Percentiles rank a stretch among this genome's conserved stretches.
Conservation (phyloP, 1,139 yeast genomes). For the Debaryomyces fabryi region DNA sequence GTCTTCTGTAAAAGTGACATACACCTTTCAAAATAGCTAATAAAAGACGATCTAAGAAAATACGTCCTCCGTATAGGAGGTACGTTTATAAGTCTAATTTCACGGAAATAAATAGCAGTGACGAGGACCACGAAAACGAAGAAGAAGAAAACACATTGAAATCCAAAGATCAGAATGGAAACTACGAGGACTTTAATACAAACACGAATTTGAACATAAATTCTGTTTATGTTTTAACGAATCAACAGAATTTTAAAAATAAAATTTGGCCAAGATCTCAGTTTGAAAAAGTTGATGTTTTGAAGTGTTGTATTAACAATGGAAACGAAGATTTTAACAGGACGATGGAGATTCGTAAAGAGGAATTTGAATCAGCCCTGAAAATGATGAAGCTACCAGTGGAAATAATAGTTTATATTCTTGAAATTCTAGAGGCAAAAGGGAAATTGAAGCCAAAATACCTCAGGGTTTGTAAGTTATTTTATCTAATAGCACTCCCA, state of each 20-base stretch:
- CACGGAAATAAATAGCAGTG: conserved; percentile 32
- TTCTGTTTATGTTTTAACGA: conserved; percentile 41
- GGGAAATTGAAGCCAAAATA: conserved; percentile 51
- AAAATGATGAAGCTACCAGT: conserved; percentile 48
- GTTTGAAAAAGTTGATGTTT: conserved; percentile 50
- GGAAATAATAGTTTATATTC: conserved; percentile 60
- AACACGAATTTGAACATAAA: conserved; percentile 33
- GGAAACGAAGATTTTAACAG: conserved; percentile 21
- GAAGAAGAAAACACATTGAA: conserved; percentile 13
- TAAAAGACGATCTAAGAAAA: conserved; percentile 82
- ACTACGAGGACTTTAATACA: conserved; percentile 28
- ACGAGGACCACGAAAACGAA: conserved; percentile 38
- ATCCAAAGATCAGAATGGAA: conserved; percentile 23
- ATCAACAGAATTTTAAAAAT: conserved; percentile 24
- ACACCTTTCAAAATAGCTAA: conserved; percentile 62
- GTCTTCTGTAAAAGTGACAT: conserved; percentile 1
- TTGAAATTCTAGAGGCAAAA: conserved; percentile 40
- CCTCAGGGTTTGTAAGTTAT: conserved; percentile 60
- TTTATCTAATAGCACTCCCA: conserved; percentile 63
- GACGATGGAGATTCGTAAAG: conserved; percentile 13
- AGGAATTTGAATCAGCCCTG: conserved; percentile 16
- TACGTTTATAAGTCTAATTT: conserved; percentile 68
- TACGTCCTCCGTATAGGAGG: conserved; percentile 73
- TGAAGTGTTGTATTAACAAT: conserved; percentile 34
- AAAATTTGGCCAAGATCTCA: conserved; percentile 47